These are phyloP conservation scores for Escovopsis sp. DNA, from an alignment of 2,329 filamentous ascomycete species.

Conservation along the genomic window DNA sequence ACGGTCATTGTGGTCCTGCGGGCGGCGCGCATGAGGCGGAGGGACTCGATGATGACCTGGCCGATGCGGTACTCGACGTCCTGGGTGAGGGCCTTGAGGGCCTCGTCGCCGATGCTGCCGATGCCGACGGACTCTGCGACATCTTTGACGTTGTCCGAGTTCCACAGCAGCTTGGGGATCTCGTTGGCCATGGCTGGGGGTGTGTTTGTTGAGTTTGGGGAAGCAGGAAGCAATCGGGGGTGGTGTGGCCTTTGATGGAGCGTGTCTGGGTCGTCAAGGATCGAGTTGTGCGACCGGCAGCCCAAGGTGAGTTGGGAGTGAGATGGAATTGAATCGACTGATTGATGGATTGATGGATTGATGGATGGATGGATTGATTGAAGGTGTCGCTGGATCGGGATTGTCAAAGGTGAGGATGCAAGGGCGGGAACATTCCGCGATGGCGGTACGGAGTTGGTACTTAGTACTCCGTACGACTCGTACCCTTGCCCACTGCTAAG, in stretches of 20 bases:
- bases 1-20: constrained; percentile 78
- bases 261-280: no score
- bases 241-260: background rate
- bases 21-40: constrained; percentile 91
- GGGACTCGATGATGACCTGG: constrained; percentile 82
- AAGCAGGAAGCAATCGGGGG: background rate
- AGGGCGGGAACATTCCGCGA: no score
- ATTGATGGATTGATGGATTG: no score
- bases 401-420: no score
- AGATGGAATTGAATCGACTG: no score
- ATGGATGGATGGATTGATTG: no score
- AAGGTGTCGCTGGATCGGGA: no score
- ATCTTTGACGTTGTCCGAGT: constrained; percentile 87
- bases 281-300: no score
- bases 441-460: no score
- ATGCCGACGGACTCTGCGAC: constrained; percentile 95
- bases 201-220: background rate
- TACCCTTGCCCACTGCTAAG: no score
- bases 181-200: constrained; percentile 21
- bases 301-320: no score
- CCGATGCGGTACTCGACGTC: constrained; percentile 93
- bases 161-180: constrained; percentile 61
- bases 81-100: constrained; percentile 73
- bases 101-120: constrained; percentile 64
- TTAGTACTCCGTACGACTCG: no score